Evolutionary conservation across 2,329 filamentous ascomycete genomes (phyloP).

Genomic region (Monilinia aucupariae): DNA sequence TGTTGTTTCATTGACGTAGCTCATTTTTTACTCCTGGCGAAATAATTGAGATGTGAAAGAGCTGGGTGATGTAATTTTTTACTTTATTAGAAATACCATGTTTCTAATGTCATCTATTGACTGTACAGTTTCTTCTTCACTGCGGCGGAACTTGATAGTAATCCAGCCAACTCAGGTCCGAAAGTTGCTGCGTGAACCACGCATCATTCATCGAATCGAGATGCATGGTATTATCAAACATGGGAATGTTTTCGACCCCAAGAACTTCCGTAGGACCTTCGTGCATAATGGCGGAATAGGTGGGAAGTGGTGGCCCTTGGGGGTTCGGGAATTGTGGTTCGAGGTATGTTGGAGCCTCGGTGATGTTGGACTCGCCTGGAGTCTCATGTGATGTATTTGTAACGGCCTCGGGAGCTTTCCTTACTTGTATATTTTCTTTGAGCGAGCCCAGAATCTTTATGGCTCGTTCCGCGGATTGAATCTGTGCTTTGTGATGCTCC

Average conservation of each 20-base stretch:
- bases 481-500: constrained; percentile 10
- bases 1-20: too few species aligned
- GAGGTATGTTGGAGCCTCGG: neutral
- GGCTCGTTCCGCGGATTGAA: constrained; percentile 2
- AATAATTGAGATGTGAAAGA: neutral
- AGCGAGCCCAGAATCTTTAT: neutral
- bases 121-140: neutral
- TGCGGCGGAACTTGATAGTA: neutral
- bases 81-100: neutral
- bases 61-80: too few species aligned
- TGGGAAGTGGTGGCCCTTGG: neutral
- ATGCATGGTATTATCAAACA: constrained; percentile 9
- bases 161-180: constrained; percentile 13
- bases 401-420: neutral
- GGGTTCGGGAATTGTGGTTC: neutral
- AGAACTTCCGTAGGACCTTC: neutral
- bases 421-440: constrained; percentile 12
- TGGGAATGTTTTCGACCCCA: neutral
- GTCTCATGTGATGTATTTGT: neutral
- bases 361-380: neutral
- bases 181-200: constrained; percentile 14
- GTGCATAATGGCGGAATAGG: neutral
- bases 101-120: neutral
- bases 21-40: too few species aligned
- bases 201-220: constrained; percentile 14